These are phyloP conservation scores for Diaporthe amygdali DNA, from an alignment of 2,329 filamentous ascomycete species.

Conservation along the genomic window DNA sequence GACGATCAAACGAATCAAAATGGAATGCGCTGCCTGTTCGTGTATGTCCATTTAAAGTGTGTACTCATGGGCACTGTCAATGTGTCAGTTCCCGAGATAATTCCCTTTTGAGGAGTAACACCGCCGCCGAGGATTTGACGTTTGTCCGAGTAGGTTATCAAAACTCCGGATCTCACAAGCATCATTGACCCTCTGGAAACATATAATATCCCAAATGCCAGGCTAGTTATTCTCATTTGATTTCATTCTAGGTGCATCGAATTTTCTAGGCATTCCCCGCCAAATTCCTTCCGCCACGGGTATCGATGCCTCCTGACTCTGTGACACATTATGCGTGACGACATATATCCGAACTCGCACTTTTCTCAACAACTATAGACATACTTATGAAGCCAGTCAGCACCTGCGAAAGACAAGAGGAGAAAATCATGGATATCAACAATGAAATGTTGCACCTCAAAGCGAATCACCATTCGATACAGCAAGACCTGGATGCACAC, in stretches of 20 bases:
- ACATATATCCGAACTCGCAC: too few relatives aligned
- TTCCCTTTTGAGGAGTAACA: not conserved
- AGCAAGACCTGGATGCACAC: not conserved
- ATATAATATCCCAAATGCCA: not conserved
- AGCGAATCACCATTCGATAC: not conserved
- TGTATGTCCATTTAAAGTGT: not conserved
- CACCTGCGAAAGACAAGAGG: too few relatives aligned
- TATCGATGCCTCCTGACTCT: too few relatives aligned
- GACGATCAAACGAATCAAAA: not conserved
- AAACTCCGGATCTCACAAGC: not conserved
- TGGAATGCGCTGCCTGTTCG: not conserved
- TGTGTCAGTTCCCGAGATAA: not conserved
- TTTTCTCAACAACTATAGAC: too few relatives aligned
- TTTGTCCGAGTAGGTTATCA: not conserved
- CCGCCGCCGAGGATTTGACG: not conserved
- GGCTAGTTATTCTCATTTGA: not conserved
- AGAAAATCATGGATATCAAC: too few relatives aligned
- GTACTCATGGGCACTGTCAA: too few relatives aligned
- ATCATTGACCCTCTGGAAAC: accelerated
- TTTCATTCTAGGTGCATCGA: too few relatives aligned
- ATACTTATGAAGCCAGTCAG: too few relatives aligned
- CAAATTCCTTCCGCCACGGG: too few relatives aligned
- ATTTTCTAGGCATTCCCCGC: too few relatives aligned
- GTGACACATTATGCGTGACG: too few relatives aligned
- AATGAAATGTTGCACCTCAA: too few relatives aligned